Conservation (phyloP, 352 stramenopile genomes). For the Achlya hypogyna region DNA sequence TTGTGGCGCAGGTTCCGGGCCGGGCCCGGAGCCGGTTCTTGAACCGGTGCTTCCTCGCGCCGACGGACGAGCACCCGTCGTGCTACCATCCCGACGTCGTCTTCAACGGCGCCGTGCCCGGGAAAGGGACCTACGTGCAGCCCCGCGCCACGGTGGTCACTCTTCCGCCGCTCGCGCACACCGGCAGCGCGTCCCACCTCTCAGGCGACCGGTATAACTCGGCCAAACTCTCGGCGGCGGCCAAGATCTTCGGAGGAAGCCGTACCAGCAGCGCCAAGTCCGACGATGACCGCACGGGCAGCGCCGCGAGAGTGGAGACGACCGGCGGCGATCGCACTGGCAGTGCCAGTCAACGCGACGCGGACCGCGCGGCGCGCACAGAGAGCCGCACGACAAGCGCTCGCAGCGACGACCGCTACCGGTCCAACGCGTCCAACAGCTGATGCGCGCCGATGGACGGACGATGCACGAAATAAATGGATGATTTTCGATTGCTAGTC, state of each 20-base stretch:
- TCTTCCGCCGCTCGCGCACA: not conserved
- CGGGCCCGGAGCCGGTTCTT: not conserved
- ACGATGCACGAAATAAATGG: too few relatives aligned
- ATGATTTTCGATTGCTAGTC: too few relatives aligned
- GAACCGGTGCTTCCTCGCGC: not conserved
- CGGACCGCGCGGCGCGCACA: too few relatives aligned
- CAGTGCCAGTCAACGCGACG: too few relatives aligned
- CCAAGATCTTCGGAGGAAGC: not conserved
- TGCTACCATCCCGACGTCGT: not conserved
- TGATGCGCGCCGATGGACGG: too few relatives aligned
- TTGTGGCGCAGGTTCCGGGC: constrained; percentile 3
- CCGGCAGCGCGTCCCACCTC: not conserved
- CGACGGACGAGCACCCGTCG: not conserved
- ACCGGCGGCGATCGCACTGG: not conserved
- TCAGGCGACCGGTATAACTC: constrained; percentile 2
- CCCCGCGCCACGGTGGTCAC: not conserved
- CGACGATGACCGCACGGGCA: not conserved
- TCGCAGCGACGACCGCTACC: not conserved
- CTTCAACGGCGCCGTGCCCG: not conserved
- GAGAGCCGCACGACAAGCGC: not conserved
- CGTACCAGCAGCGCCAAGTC: not conserved
- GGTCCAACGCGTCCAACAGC: not conserved
- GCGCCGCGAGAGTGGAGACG: too few relatives aligned
- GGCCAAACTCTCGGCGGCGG: not conserved
- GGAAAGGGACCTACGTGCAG: not conserved